These are phyloP conservation scores for Phialocephala sp. DNA, from an alignment of 2,329 filamentous ascomycete species.

Conservation along the genomic window DNA sequence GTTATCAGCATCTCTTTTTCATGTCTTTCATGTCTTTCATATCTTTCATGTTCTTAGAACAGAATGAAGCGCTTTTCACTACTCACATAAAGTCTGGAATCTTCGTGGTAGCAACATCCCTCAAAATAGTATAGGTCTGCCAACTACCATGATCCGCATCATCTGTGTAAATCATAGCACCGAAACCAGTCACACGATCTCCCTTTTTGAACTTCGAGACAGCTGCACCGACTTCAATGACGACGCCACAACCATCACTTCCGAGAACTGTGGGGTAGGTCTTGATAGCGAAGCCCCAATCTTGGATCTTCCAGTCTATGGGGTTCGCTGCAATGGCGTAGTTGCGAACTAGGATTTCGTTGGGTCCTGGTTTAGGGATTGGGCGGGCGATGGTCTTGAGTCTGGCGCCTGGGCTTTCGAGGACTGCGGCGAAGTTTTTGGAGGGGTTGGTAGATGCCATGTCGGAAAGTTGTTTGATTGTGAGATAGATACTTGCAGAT, in stretches of 20 bases:
- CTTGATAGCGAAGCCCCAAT: conserved; percentile 19
- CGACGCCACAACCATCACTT: conserved; percentile 28
- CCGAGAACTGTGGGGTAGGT: conserved; percentile 47
- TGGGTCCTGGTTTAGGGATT: conserved; percentile 41
- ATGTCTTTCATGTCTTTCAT: neutral
- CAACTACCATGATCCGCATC: conserved; percentile 47
- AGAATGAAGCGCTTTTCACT: neutral
- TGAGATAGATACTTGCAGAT: neutral
- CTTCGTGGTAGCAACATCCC: conserved; percentile 47
- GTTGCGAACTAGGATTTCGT: conserved; percentile 45
- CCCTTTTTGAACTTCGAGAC: conserved; percentile 34
- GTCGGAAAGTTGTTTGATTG: neutral
- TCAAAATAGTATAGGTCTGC: conserved; percentile 50
- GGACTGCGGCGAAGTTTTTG: conserved; percentile 29
- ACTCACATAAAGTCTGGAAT: conserved; percentile 34
- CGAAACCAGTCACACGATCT: conserved; percentile 51
- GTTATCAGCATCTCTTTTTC: neutral
- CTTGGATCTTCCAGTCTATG: conserved; percentile 47
- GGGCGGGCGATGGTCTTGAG: conserved; percentile 44
- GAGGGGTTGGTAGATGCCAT: conserved; percentile 4
- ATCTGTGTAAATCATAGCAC: conserved; percentile 48
- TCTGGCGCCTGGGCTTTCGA: conserved; percentile 40
- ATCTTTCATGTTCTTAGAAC: neutral
- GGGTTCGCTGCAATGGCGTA: conserved; percentile 47
- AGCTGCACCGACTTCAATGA: conserved; percentile 24